phyloP scores from a whole-genome alignment of 768 basidiomycete genomes.

The Xerocomellus amylosporus region DNA sequence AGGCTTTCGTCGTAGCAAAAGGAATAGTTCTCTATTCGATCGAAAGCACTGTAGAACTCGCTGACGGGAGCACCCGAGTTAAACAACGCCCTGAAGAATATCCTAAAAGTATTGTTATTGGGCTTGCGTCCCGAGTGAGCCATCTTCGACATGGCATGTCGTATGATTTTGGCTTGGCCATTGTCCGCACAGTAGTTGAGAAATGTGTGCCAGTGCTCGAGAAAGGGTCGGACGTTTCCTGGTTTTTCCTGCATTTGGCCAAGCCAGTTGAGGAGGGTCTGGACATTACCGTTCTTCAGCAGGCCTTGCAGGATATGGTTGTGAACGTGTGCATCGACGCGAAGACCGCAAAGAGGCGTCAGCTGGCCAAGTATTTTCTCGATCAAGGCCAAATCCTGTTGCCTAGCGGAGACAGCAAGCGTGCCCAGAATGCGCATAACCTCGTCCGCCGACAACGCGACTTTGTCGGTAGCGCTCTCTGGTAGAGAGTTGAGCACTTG shows the following conservation, averaged over 20 bases:
- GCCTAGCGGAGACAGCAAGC: constrained; percentile 51
- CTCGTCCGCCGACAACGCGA: constrained; percentile 23
- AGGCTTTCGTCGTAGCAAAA: constrained; percentile 45
- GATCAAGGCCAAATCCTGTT: constrained; percentile 53
- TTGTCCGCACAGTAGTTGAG: constrained; percentile 39
- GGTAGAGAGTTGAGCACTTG: constrained; percentile 23
- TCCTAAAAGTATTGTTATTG: constrained; percentile 44
- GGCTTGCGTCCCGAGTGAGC: constrained; percentile 40
- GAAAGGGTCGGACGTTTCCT: constrained; percentile 43
- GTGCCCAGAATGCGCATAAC: constrained; percentile 41
- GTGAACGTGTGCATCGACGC: constrained; percentile 47
- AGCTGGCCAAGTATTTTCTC: constrained; percentile 52
- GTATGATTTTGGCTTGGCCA: constrained; percentile 27
- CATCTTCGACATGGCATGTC: constrained; percentile 36
- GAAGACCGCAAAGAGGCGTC: constrained; percentile 44
- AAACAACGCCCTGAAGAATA: constrained; percentile 47
- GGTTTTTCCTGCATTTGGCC: constrained; percentile 50
- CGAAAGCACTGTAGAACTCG: constrained; percentile 42
- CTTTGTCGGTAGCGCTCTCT: constrained; percentile 2
- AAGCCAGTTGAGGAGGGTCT: constrained; percentile 50
- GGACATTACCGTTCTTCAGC: constrained; percentile 41
- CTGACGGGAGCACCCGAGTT: constrained; percentile 29
- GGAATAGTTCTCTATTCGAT: constrained; percentile 45
- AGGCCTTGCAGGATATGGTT: constrained; percentile 48
- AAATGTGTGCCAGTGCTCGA: constrained; percentile 55